Percentiles rank a stretch among this genome's conserved stretches.
Conservation (phyloP, 805 yeast genomes). For the Yamadazyma phyllophila region DNA sequence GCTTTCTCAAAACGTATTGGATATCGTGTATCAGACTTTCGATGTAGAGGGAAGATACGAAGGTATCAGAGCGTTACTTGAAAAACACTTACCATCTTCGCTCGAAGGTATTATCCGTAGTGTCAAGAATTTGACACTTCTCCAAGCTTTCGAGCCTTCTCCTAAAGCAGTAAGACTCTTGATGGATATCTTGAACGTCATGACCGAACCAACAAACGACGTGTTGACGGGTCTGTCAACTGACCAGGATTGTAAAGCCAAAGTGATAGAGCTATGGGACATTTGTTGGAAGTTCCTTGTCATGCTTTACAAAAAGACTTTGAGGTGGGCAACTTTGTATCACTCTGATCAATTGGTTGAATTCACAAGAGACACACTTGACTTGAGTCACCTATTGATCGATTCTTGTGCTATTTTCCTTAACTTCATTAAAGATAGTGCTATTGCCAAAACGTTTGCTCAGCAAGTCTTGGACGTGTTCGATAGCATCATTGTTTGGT, state of each 20-base stretch:
- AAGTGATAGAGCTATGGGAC: slow-evolving; percentile 53
- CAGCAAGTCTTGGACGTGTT: slow-evolving; percentile 54
- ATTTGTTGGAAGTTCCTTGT: slow-evolving; percentile 69
- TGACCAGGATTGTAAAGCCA: not conserved
- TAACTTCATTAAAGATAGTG: slow-evolving; percentile 7
- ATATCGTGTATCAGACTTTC: slow-evolving; percentile 69
- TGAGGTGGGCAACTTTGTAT: slow-evolving; percentile 71
- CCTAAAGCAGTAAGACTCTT: slow-evolving; percentile 71
- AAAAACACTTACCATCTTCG: slow-evolving; percentile 40
- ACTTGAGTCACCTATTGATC: slow-evolving; percentile 67
- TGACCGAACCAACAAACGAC: slow-evolving; percentile 69
- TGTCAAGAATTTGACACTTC: slow-evolving; percentile 42
- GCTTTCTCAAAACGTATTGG: slow-evolving; percentile 67
- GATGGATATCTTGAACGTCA: slow-evolving; percentile 66
- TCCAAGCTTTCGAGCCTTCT: slow-evolving; percentile 64
- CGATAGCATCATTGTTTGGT: slow-evolving; percentile 70
- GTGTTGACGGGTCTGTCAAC: slow-evolving; percentile 20
- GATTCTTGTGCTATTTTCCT: slow-evolving; percentile 45
- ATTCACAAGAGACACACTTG: slow-evolving; percentile 84
- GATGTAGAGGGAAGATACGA: slow-evolving; percentile 71
- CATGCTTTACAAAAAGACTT: slow-evolving; percentile 63
- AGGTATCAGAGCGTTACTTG: slow-evolving; percentile 59
- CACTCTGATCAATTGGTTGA: slow-evolving; percentile 61
- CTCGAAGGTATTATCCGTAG: slow-evolving; percentile 49
- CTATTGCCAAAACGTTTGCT: slow-evolving; percentile 21